Evolutionary conservation across 1,139 yeast species (phyloP).

Genomic region (Saccharomyces hybrid): DNA sequence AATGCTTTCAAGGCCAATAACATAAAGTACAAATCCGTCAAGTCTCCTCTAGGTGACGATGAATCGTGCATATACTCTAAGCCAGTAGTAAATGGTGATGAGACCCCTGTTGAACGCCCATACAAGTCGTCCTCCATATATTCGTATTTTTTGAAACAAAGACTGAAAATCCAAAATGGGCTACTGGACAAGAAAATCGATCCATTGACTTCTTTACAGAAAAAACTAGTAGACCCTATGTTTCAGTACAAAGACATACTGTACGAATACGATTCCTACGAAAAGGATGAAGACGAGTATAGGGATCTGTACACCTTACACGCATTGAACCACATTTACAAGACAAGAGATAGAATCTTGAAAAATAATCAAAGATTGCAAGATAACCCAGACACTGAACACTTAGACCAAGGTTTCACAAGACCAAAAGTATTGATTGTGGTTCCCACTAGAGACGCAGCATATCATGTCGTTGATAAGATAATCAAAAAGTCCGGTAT

Average conservation of each 20-base stretch:
- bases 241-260: slow-evolving; percentile 67
- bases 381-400: slow-evolving; percentile 40
- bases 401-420: slow-evolving; percentile 91
- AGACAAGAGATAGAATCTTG: slow-evolving; percentile 75
- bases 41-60: slow-evolving; percentile 11
- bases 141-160: slow-evolving; percentile 33
- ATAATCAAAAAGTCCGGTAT: slow-evolving; percentile 58
- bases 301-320: slow-evolving; percentile 64
- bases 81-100: slow-evolving; percentile 13
- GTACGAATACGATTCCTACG: slow-evolving; percentile 48
- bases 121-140: slow-evolving; percentile 20
- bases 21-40: slow-evolving; percentile 18
- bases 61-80: slow-evolving; percentile 22
- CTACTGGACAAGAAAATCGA: slow-evolving; percentile 16
- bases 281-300: slow-evolving; percentile 40
- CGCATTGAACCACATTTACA: slow-evolving; percentile 71
- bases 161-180: slow-evolving; percentile 26
- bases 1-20: slow-evolving; percentile 18
- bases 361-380: slow-evolving; percentile 62
- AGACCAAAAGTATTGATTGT: slow-evolving; percentile 81
- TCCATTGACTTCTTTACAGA: slow-evolving; percentile 35
- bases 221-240: slow-evolving; percentile 50
- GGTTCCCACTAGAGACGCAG: slow-evolving; percentile 77
- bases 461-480: slow-evolving; percentile 58
- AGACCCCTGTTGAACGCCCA: slow-evolving; percentile 13